Evolutionary conservation across 129 eudicot genomes (phyloP), one percentile per base, ranked within the genome.

Genomic region (Flaveria sonorensis): DNA sequence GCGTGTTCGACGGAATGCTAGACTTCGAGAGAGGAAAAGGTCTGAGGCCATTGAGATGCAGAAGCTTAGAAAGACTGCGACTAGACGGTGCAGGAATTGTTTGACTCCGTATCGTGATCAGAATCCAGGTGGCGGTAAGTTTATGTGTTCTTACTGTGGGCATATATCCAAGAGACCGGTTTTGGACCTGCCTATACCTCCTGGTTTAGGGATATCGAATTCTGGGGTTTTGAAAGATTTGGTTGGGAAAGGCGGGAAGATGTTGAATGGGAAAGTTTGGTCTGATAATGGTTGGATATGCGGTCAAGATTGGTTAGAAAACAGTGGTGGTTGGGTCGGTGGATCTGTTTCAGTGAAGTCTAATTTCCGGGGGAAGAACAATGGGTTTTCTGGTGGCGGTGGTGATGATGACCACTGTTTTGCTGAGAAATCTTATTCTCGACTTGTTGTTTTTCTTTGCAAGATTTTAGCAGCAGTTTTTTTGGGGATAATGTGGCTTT

Each of bases 61-160:
- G 81, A 90, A 93, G 80, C 76, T 93, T 45, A 79, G 87, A 73
- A 93, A 93, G 73, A 87, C 93, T 2, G 98, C 98, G 0, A 90
- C 97, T 12, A 82, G 96, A 69, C 83, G 85, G 87, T 93, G 98
- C 74, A 82, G 98, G 66, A 93, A 93, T 50, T 93, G 98, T 73
- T 82, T 81, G 91, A 90, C 91, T 26, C 86, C 98, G 0, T 93
- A 93, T 77, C 73, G 91, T 60, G 98, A 90, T 75, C 98, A 93
- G 80, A 90, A 93, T 59, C 98, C 98, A 0, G 88, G 90, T 57
- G 98, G 97, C 7, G 96, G 97, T 1, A 85, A 81, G 84, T 93
- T 90, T 68, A 93, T 86, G 97, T 93, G 98, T 73, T 84, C 89
- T 6, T 87, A 88, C 50, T 93, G 98, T 79, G 98, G 98, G 55